phyloP scores from a whole-genome alignment of 225 moss, liverwort and hornwort species.

The Pseudisothecium myosuroides region DNA sequence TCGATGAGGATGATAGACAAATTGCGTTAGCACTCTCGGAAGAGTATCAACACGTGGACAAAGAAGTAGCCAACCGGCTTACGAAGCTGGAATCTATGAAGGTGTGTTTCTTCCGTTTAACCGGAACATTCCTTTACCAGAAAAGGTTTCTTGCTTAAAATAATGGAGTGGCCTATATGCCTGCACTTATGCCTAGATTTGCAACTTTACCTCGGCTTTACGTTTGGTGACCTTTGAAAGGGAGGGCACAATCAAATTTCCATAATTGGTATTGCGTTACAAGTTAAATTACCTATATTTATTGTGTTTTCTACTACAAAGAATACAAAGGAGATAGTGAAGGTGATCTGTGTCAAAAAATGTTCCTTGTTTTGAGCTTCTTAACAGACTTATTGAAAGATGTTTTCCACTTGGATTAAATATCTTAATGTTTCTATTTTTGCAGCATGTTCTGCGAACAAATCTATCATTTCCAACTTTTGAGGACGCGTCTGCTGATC shows the following conservation, averaged over 20 bases:
- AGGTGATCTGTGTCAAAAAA: background rate
- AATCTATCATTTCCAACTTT: slow-evolving; percentile 69
- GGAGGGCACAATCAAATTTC: background rate
- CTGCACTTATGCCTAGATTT: background rate
- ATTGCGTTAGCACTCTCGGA: slow-evolving; percentile 71
- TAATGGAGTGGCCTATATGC: background rate
- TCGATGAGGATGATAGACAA: slow-evolving; percentile 69
- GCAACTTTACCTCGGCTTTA: background rate
- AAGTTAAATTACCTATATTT: background rate
- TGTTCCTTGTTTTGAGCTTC: background rate
- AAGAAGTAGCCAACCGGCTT: slow-evolving; percentile 88
- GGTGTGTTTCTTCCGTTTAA: slow-evolving; percentile 23
- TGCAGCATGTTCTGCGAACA: slow-evolving; percentile 77
- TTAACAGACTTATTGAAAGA: background rate
- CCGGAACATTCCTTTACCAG: background rate
- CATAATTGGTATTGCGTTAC: background rate
- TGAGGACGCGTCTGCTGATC: slow-evolving; percentile 78
- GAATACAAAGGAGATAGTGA: background rate
- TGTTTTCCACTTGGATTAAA: background rate
- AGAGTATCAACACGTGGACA: slow-evolving; percentile 59
- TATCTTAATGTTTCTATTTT: background rate
- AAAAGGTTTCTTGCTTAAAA: background rate
- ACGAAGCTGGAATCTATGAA: slow-evolving; percentile 83
- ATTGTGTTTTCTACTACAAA: background rate
- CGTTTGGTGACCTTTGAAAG: background rate